Evolutionary conservation across 352 stramenopile species (phyloP).

Genomic region (Synura sp.): DNA sequence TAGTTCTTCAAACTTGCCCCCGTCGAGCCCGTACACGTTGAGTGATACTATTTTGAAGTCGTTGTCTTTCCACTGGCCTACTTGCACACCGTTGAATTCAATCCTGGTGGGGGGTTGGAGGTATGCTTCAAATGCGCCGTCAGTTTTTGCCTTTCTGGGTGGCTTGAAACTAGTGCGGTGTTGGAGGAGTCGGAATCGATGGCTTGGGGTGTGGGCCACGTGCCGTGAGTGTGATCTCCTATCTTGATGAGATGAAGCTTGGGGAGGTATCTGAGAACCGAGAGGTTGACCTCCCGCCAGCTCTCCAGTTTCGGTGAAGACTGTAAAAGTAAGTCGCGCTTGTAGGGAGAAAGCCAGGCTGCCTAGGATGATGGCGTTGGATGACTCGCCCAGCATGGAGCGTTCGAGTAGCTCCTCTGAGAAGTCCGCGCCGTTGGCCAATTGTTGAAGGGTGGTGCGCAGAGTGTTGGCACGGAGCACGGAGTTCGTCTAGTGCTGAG

Average conservation of each 20-base stretch:
- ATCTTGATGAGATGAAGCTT: slow-evolving; percentile 29
- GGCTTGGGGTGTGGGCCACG: neutral
- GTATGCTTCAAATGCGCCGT: neutral
- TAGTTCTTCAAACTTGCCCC: slow-evolving; percentile 30
- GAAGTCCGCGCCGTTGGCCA: neutral
- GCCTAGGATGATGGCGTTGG: slow-evolving; percentile 8
- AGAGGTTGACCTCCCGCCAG: neutral
- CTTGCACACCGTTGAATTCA: slow-evolving; percentile 9
- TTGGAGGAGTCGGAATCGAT: neutral
- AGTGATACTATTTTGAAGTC: slow-evolving; percentile 1
- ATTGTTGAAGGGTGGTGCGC: slow-evolving; percentile 11
- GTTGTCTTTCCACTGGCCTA: slow-evolving; percentile 10
- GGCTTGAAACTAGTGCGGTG: slow-evolving; percentile 9
- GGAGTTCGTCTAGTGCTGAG: slow-evolving; percentile 11
- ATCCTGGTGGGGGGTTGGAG: slow-evolving; percentile 9
- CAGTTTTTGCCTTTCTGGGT: slow-evolving; percentile 21
- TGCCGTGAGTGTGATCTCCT: slow-evolving; percentile 13
- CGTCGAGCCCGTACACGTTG: slow-evolving; percentile 15
- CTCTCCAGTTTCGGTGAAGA: neutral
- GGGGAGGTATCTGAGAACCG: neutral
- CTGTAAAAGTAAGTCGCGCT: slow-evolving; percentile 6
- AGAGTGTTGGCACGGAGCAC: slow-evolving; percentile 14
- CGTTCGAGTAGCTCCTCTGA: slow-evolving; percentile 16
- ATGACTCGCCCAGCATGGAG: slow-evolving; percentile 14
- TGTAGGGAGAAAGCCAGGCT: slow-evolving; percentile 14